A percentile compares a stretch with the other conserved stretches of the same genome.
Evolutionary conservation across 2,329 filamentous ascomycete species (phyloP).

Genomic region (Fusarium coicis): DNA sequence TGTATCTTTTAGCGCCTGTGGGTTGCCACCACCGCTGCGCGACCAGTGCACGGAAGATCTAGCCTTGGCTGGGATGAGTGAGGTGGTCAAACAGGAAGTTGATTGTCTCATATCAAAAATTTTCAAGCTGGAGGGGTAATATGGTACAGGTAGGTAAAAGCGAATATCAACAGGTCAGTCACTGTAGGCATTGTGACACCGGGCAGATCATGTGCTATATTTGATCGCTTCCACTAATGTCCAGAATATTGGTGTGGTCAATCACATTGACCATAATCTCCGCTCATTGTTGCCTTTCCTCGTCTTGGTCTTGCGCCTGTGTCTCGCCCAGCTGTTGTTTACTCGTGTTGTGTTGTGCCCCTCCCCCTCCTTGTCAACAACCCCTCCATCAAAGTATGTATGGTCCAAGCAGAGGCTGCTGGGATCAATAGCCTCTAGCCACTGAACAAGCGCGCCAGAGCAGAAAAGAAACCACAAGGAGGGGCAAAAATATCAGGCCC

Average conservation of each 20-base stretch:
- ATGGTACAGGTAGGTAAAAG: neutral
- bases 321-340: conserved; percentile 20
- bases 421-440: conserved; percentile 19
- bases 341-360: conserved; percentile 21
- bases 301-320: conserved; percentile 11
- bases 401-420: conserved; percentile 29
- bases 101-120: conserved; percentile 24
- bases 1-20: conserved; percentile 21
- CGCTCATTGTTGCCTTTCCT: conserved; percentile 14
- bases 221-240: neutral
- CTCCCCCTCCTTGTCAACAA: conserved; percentile 37
- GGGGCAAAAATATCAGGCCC: conserved; percentile 33
- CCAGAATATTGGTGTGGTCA: neutral
- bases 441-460: conserved; percentile 21
- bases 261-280: conserved; percentile 5
- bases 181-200: conserved; percentile 10
- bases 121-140: conserved; percentile 31
- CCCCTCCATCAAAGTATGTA: conserved; percentile 36
- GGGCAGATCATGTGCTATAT: neutral
- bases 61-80: conserved; percentile 20
- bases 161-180: neutral
- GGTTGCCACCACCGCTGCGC: conserved; percentile 43
- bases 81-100: conserved; percentile 35
- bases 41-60: conserved; percentile 41
- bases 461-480: conserved; percentile 8